Evolutionary conservation across 78 protist species (phyloP).

Genomic region (Speleostelium caveatum): DNA sequence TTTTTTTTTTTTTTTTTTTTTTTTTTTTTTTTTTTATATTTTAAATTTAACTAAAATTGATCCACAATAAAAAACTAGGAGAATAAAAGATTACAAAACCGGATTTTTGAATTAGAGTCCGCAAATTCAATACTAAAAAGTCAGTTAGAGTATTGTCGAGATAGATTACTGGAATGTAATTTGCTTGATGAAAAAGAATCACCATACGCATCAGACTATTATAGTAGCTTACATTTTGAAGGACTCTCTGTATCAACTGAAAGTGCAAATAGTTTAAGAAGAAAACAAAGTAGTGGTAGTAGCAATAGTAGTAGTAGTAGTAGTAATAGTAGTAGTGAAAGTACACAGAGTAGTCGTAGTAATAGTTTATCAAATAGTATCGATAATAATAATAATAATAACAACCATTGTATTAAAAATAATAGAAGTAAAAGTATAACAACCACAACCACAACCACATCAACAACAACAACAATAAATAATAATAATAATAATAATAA

Average conservation of each 20-base stretch:
- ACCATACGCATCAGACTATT: slow-evolving; percentile 47
- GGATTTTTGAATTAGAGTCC: slow-evolving; percentile 35
- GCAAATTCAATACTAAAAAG: slow-evolving; percentile 23
- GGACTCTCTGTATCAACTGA: background rate
- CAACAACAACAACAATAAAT: background rate
- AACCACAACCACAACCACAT: background rate
- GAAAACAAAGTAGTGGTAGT: background rate
- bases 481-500: background rate
- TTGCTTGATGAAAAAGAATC: slow-evolving; percentile 37
- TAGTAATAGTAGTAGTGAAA: background rate
- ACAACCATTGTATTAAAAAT: background rate
- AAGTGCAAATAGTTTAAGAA: background rate
- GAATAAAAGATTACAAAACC: slow-evolving; percentile 34
- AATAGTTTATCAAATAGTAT: background rate
- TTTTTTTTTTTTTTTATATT: background rate
- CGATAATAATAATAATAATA: background rate
- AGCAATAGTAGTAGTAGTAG: background rate
- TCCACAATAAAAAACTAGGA: background rate
- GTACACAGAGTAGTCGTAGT: background rate
- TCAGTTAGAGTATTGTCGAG: slow-evolving; percentile 66
- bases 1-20: background rate
- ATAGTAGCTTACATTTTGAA: background rate
- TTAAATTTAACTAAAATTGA: background rate
- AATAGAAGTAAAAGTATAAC: background rate
- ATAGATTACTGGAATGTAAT: slow-evolving; percentile 56